Percentiles rank a stretch among this genome's conserved stretches.
Conservation (phyloP, 2,329 filamentous ascomycete species). For the Diaporthe citri region DNA sequence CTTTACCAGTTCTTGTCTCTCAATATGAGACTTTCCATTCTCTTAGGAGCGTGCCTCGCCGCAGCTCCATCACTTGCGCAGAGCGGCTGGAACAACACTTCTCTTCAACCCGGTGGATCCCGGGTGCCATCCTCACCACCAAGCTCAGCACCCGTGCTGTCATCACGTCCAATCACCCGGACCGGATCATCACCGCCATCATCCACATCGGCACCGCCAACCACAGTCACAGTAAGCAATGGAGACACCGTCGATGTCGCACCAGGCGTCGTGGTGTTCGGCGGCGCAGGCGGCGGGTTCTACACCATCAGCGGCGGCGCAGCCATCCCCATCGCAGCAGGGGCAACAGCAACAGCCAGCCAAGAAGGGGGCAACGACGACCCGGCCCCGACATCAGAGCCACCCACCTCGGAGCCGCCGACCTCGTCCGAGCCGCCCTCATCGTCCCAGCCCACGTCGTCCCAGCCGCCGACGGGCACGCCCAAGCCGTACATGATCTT, state of each 20-base stretch:
- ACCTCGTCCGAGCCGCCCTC: conserved; percentile 8
- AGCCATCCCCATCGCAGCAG: conserved; percentile 12
- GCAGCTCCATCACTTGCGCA: conserved; percentile 3
- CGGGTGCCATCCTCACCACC: background rate
- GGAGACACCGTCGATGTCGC: background rate
- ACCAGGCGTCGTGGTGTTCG: background rate
- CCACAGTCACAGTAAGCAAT: conserved; percentile 2
- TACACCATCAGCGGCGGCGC: conserved; percentile 6
- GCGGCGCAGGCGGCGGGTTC: background rate
- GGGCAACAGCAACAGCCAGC: conserved; percentile 3
- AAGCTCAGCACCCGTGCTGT: background rate
- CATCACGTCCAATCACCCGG: background rate
- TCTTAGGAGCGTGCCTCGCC: conserved; percentile 5
- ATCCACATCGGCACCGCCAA: background rate
- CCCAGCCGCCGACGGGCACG: background rate
- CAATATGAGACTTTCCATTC: conserved; percentile 25
- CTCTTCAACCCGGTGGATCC: background rate
- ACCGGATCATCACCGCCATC: background rate
- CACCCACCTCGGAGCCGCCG: background rate
- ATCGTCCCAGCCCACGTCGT: background rate
- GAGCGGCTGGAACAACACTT: conserved; percentile 21
- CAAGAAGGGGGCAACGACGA: background rate
- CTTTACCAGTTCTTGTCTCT: background rate
- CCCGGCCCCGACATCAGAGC: background rate
- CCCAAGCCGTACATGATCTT: conserved; percentile 21